Evolutionary conservation across 2,329 filamentous ascomycete genomes (phyloP), one percentile per base, ranked within the genome.

Genomic region (Talaromyces marneffei): DNA sequence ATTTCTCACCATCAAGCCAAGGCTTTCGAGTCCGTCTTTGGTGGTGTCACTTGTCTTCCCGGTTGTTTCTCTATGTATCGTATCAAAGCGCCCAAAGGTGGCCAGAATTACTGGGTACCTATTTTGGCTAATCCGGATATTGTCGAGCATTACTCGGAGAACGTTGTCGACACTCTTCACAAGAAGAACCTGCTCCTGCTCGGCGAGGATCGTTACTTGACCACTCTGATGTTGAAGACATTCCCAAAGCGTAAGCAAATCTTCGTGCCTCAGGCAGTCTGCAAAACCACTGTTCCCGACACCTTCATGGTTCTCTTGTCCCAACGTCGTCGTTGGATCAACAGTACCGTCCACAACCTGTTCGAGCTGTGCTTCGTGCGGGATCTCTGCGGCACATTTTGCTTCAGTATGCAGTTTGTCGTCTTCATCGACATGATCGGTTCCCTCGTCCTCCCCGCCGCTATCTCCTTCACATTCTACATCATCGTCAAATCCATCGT

Each of bases 41-140:
- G 94, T 78, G 94, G 94, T 89, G 94, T 99, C 64, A 99, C 94
- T 66, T 99, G 94, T 83, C 82, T 99, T 68, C 94, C 94, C 16
- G 94, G 94, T 66, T 99, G 94, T 82, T 99, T 99, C 87, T 97
- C 92, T 83, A 99, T 99, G 95, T 99, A 99, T 81, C 90, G 94
- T 71, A 97, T 99, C 85, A 99, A 99, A 79, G 90, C 94, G 31
- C 95, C 94, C 63, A 99, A 99, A 80, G 94, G 94, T 66, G 93
- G 90, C 27, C 92, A 97, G 75, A 97, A 99, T 80, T 99, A 97
- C 79, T 99, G 94, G 94, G 94, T 99, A 25, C 94, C 94, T 7
- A 97, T 99, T 70, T 84, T 99, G 66, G 94, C 94, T 68, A 99
- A 99, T 75, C 95, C 95, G 2, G 95, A 99, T 71, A 90, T 99